Percentiles rank a stretch among this genome's conserved stretches.
These are phyloP conservation scores for Trametes polyzona DNA, from an alignment of 1,284 basidiomycete genomes.

Conservation along the genomic window DNA sequence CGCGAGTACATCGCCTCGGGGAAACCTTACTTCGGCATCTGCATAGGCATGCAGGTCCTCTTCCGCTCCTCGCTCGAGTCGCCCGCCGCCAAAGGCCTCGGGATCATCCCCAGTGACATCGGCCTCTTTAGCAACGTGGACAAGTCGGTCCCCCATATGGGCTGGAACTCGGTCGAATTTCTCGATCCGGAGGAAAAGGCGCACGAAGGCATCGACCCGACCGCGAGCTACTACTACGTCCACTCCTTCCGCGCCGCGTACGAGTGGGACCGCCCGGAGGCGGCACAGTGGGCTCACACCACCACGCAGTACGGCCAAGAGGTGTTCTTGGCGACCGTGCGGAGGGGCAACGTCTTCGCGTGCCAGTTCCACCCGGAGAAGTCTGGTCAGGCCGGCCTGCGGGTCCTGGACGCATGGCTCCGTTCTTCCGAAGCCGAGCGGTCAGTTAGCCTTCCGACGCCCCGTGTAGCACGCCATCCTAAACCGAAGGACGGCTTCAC, in stretches of 20 bases:
- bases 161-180: slow-evolving; percentile 85
- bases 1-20: slow-evolving; percentile 87
- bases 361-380: slow-evolving; percentile 99
- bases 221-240: slow-evolving; percentile 91
- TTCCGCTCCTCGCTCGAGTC: slow-evolving; percentile 87
- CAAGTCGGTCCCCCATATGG: slow-evolving; percentile 98
- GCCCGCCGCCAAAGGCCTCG: slow-evolving; percentile 62
- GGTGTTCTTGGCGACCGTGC: slow-evolving; percentile 88
- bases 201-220: slow-evolving; percentile 48
- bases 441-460: slow-evolving; percentile 35
- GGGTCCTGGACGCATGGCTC: slow-evolving; percentile 86
- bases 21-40: slow-evolving; percentile 96
- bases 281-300: slow-evolving; percentile 80
- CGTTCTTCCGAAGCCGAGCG: slow-evolving; percentile 53
- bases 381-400: slow-evolving; percentile 89
- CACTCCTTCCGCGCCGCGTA: slow-evolving; percentile 92
- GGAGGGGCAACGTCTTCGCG: slow-evolving; percentile 88
- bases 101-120: slow-evolving; percentile 72
- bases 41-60: slow-evolving; percentile 97
- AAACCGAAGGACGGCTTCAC: slow-evolving; percentile 71
- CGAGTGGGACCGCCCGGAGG: slow-evolving; percentile 56
- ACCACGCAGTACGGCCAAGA: slow-evolving; percentile 94
- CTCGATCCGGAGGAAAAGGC: slow-evolving; percentile 48
- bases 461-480: slow-evolving; percentile 43
- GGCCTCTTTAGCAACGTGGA: slow-evolving; percentile 65